Evolutionary conservation across 768 basidiomycete genomes (phyloP), one percentile per base, ranked within the genome.

Genomic region (Russula vinacea): DNA sequence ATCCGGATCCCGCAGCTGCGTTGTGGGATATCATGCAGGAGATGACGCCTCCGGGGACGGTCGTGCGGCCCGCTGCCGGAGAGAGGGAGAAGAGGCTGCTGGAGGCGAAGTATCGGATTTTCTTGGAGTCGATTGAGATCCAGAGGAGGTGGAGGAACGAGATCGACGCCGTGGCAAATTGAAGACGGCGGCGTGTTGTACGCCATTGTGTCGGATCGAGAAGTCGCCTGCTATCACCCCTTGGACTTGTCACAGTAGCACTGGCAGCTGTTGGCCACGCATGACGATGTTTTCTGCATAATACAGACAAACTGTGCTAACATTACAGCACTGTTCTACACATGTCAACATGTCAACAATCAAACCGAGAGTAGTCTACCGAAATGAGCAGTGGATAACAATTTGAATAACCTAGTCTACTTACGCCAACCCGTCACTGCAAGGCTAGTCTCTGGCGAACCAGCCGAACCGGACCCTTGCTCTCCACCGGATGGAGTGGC

Each of bases 21-120:
- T 77, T 98, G 68, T 99, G 97, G 96, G 79, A 85, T 52, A 90
- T 95, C 70, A 98, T 98, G 96, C 94, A 87, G 62, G 88, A 93
- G 69, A 98, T 99, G 97, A 96, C 94, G 8, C 89, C 91, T 39
- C 78, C 86, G 1, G 96, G 90, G 5, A 84, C 81, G 17, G 77
- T 88, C 50, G 80, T 99, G 39, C 72, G 75, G 8, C 92, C 95
- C 2, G 76, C 78, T 17, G 85, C 86, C 13, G 80, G 81, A 4
- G 66, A 73, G 1, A 83, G 77, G 74, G 92, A 90, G 75, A 86
- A 84, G 75, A 87, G 79, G 71, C 74, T 98, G 53, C 77, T 98
- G 56, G 85, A 92, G 60, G 92, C 88, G 9, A 99, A 99, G 78
- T 98, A 97, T 76, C 86, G 84, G 73, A 94, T 98, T 71, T 98